These are phyloP conservation scores for Aspergillus oerlinghausenensis DNA, from an alignment of 2,329 filamentous ascomycete species.

Conservation along the genomic window DNA sequence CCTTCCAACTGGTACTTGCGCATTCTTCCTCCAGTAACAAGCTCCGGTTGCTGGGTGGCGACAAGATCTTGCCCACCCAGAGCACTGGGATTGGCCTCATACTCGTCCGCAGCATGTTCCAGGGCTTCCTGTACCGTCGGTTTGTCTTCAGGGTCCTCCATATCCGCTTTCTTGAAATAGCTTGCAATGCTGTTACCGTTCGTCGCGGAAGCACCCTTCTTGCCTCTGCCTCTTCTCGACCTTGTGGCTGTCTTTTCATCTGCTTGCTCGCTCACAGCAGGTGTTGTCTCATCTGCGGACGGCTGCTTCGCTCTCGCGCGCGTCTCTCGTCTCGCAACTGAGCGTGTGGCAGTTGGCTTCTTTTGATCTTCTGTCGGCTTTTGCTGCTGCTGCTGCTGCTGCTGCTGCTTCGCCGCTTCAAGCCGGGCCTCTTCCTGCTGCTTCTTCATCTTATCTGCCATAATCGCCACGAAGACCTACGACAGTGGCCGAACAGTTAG, in stretches of 20 bases:
- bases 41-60: constrained; percentile 79
- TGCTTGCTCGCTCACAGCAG: constrained; percentile 13
- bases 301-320: constrained; percentile 24
- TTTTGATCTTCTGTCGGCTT: constrained; percentile 22
- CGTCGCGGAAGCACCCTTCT: constrained; percentile 17
- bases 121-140: constrained; percentile 54
- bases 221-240: constrained; percentile 25
- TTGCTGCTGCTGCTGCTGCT: constrained; percentile 17
- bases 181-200: constrained; percentile 49
- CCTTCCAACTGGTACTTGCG: constrained; percentile 91
- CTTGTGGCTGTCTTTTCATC: constrained; percentile 16
- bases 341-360: constrained; percentile 16
- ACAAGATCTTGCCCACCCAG: constrained; percentile 64
- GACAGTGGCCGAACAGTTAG: constrained; percentile 4
- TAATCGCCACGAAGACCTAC: constrained; percentile 46
- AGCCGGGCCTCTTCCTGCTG: constrained; percentile 42
- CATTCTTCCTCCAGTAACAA: constrained; percentile 85
- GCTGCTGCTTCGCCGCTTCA: constrained; percentile 29
- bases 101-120: constrained; percentile 54
- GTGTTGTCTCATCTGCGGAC: constrained; percentile 9
- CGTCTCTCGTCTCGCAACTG: constrained; percentile 27
- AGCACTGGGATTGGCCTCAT: constrained; percentile 55
- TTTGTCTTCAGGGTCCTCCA: constrained; percentile 50
- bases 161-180: constrained; percentile 58
- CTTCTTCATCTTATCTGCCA: constrained; percentile 48